Conservation (phyloP, 2,329 filamentous ascomycete genomes). For the Sclerotinia nivalis region DNA sequence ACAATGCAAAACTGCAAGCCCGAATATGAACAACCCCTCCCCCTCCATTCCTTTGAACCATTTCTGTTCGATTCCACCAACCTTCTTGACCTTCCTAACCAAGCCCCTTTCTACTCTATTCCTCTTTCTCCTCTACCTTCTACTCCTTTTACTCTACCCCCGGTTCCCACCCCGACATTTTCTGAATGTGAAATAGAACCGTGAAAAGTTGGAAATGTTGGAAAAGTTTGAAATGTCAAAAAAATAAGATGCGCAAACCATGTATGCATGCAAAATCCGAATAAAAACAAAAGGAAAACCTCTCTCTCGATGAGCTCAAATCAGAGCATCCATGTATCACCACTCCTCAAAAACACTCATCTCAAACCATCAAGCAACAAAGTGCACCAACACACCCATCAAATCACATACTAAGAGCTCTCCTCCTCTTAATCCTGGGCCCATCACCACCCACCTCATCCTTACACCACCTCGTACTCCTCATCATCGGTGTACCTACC, state of each 20-base stretch:
- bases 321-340: background rate
- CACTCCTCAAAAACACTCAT: too few relatives aligned
- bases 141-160: background rate
- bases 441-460: conserved; percentile 28
- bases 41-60: too few relatives aligned
- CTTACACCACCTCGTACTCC: conserved; percentile 3
- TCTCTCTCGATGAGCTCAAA: background rate
- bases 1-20: background rate
- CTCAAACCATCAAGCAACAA: background rate
- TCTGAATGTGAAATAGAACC: background rate
- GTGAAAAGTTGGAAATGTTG: background rate
- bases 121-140: background rate
- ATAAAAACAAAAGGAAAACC: background rate
- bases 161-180: background rate
- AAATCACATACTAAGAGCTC: conserved; percentile 44
- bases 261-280: conserved; percentile 1
- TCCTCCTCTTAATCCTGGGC: conserved; percentile 45
- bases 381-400: background rate
- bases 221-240: background rate
- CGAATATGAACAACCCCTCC: conserved; percentile 18
- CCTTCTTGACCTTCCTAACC: background rate
- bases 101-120: background rate
- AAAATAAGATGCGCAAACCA: background rate
- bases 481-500: background rate
- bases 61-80: background rate